A percentile compares a stretch with the other conserved stretches of the same genome.
These are phyloP conservation scores for Orobanche coerulescens DNA, from an alignment of 257 asterid species.

Conservation along the genomic window DNA sequence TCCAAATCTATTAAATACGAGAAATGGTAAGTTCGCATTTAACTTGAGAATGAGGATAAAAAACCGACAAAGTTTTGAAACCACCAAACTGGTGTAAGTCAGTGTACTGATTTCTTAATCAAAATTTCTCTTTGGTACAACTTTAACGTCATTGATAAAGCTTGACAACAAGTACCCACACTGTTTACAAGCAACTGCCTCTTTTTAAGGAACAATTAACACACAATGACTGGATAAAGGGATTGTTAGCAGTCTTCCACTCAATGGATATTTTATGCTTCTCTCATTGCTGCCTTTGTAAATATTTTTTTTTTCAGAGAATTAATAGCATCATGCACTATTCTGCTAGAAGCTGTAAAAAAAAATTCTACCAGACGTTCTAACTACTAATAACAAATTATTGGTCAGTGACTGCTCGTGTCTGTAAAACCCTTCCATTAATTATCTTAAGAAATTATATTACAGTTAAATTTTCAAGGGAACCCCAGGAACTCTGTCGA, in stretches of 20 bases:
- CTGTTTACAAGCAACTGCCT: not conserved
- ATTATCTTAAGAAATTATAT: not conserved
- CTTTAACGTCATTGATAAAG: not conserved
- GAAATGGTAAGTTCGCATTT: constrained; percentile 8
- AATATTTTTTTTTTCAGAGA: not conserved
- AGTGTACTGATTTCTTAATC: not conserved
- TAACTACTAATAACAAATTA: constrained; percentile 1
- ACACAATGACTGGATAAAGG: not conserved
- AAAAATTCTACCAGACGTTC: not conserved
- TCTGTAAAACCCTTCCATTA: not conserved
- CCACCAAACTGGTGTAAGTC: not conserved
- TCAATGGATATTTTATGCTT: not conserved
- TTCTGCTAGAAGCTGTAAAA: not conserved
- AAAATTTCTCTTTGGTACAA: not conserved
- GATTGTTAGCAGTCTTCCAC: constrained; percentile 1
- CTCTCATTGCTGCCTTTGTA: not conserved
- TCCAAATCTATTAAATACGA: constrained; percentile 9
- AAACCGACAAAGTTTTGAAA: not conserved
- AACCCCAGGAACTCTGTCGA: not conserved
- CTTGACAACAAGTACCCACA: not conserved
- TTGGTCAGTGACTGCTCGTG: not conserved
- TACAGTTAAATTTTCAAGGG: not conserved
- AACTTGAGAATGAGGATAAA: not conserved
- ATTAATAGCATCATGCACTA: not conserved
- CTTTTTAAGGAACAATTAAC: not conserved